A percentile compares a stretch with the other conserved stretches of the same genome.
Evolutionary conservation across 83 land plant species (phyloP).

Genomic region (Picea engelmannii): DNA sequence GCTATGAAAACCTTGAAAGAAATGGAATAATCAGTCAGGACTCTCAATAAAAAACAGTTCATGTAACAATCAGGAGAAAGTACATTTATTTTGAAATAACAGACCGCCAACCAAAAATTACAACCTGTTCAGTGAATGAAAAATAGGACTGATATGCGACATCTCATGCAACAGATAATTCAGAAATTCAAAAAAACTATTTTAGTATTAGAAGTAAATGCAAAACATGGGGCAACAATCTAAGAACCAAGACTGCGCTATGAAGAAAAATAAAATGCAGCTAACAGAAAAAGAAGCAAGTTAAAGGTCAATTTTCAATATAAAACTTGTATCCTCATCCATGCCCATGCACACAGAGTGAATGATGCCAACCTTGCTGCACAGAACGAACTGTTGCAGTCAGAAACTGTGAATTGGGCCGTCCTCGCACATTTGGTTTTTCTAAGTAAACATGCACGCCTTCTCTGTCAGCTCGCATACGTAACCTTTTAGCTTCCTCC

Average conservation of each 20-base stretch:
- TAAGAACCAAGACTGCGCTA: neutral
- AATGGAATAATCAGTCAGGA: neutral
- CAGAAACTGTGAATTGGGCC: slow-evolving; percentile 79
- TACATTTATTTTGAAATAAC: neutral
- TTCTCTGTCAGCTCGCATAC: slow-evolving; percentile 68
- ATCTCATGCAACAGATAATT: neutral
- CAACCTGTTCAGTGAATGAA: neutral
- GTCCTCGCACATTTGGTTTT: slow-evolving; percentile 45
- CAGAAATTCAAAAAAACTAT: neutral
- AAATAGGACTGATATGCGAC: neutral
- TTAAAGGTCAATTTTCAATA: neutral
- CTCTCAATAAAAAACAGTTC: neutral
- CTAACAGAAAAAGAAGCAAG: neutral
- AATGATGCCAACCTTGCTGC: slow-evolving; percentile 56
- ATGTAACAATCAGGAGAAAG: neutral
- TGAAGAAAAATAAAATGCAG: neutral
- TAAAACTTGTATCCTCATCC: neutral
- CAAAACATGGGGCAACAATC: neutral
- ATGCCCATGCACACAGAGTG: neutral
- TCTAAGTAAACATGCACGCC: slow-evolving; percentile 69
- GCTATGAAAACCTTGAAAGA: neutral
- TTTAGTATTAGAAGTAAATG: neutral
- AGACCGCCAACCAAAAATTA: no score
- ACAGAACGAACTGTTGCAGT: slow-evolving; percentile 74
- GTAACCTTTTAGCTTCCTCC: slow-evolving; percentile 72